Evolutionary conservation across 805 yeast species (phyloP), one percentile per base, ranked within the genome.

Genomic region (Wickerhamiella slavikovae): DNA sequence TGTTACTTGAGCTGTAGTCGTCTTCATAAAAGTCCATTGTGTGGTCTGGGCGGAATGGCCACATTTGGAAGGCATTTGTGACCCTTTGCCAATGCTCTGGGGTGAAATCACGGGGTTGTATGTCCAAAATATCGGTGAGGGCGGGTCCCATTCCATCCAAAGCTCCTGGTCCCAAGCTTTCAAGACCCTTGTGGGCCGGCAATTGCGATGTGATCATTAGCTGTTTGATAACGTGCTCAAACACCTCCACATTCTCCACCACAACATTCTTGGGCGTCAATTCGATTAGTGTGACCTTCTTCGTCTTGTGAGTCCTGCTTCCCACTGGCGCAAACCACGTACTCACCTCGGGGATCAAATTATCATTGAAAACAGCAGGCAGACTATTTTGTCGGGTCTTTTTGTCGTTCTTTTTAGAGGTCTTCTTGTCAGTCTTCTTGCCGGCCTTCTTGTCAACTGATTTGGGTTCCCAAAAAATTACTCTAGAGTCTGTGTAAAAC

Each of bases 41-140:
- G 33, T 52, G 47, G 32, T 54, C 62, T 0, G 92, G 95, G 48
- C 72, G 80, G 57, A 82, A 85, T 0, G 95, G 89, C 96, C 95
- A 85, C 10, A 52, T 43, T 24, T 57, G 60, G 44, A 73, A 79
- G 2, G 52, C 57, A 3, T 62, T 49, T 7, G 69, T 57, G 4
- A 83, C 44, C 4, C 47, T 38, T 4, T 56, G 34, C 35, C 73
- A 55, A n/a, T 80, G 85, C 1, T 63, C 65, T 2, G 54, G 44
- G 0, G 68, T 55, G 27, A 82, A 52, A 3, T 63, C 60, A 11
- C 53, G 48, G 1, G 73, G 63, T 3, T 47, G 44, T 35, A 58
- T 65, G 11, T 61, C 44, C 29, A 66, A 41, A 2, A 72, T 29
- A 0, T 52, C 55, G 10, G 34, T 29, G 1, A 60, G 40, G 21